Evolutionary conservation across 345 rosid species (phyloP), one percentile per base, ranked within the genome.

Genomic region (Leavenworthia alabamica): DNA sequence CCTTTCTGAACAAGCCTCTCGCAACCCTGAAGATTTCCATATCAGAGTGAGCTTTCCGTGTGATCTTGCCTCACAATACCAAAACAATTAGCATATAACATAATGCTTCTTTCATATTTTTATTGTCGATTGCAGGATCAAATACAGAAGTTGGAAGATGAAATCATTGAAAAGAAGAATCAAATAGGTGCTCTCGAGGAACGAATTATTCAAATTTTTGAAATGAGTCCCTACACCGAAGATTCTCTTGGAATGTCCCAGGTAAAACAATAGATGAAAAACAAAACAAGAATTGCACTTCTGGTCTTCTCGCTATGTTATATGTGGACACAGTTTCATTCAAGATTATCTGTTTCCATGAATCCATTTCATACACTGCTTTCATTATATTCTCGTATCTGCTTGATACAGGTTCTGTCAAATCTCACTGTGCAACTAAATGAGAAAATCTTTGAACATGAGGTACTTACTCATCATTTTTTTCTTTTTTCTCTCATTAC

Each of bases 391-490:
- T 12, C 36, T 28, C 1, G 31, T 31, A 17, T 60, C 37, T 58
- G 43, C 33, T 58, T 57, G 22, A 36, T 72, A 52, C 84, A 94
- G 99, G 89, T 81, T 43, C 82, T 94, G 15, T 84, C 77, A 67
- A 88, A 79, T 77, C 76, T 94, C 81, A 86, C 86, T 83, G 75
- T 83, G 60, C 96, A 94, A 65, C 86, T 90, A 62, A 88, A 90
- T 64, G 99, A 94, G 70, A 90, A n/a, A n/a, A 82, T 82, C 66
- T 94, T 94, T 79, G 99, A 90, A 77, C 81, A 90, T 62, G 99
- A 88, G 95, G 97, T 90, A 81, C 61, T 6, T 24, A n/a, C 28
- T 20, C 9, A n/a, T n/a, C n/a, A n/a, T n/a, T 28, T 12, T 22
- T 39, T 47, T 57, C 35, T 44, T 20, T 20, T 27, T 64, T 27